phyloP scores from a whole-genome alignment of 345 rosid genomes.

The Populus euphratica region DNA sequence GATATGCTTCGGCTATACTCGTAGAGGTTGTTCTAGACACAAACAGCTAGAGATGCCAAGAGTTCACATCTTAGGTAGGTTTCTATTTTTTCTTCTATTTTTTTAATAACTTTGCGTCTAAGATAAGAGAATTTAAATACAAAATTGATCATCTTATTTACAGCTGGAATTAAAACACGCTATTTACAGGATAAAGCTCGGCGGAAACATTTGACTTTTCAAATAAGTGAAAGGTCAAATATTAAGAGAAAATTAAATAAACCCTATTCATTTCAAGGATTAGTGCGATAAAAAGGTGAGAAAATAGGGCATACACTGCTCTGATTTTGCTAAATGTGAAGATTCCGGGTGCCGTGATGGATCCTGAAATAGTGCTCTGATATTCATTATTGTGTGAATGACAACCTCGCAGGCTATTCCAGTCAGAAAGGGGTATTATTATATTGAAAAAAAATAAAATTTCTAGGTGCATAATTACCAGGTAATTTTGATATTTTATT shows the following conservation, averaged over 20 bases:
- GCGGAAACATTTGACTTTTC: not conserved
- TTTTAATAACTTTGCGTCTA: not conserved
- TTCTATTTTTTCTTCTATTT: no score
- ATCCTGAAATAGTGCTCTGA: no score
- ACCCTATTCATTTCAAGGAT: not conserved
- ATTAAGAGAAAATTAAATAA: not conserved
- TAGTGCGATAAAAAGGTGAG: not conserved
- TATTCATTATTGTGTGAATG: no score
- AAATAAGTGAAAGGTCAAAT: not conserved
- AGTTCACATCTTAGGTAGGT: not conserved
- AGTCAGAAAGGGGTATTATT: no score
- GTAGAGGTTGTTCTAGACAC: not conserved
- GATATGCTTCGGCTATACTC: conserved; percentile 20
- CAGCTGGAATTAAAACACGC: not conserved
- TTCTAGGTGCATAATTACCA: no score
- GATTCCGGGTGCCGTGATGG: no score
- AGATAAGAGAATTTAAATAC: not conserved
- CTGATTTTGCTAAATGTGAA: not conserved
- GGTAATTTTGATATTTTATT: no score
- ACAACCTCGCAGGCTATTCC: no score
- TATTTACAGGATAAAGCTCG: not conserved
- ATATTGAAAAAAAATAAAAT: no score
- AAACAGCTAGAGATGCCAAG: not conserved
- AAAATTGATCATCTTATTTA: not conserved
- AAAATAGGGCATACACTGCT: not conserved